Evolutionary conservation across 208 protist genomes (phyloP).

Genomic region (Porcisia hertigi): DNA sequence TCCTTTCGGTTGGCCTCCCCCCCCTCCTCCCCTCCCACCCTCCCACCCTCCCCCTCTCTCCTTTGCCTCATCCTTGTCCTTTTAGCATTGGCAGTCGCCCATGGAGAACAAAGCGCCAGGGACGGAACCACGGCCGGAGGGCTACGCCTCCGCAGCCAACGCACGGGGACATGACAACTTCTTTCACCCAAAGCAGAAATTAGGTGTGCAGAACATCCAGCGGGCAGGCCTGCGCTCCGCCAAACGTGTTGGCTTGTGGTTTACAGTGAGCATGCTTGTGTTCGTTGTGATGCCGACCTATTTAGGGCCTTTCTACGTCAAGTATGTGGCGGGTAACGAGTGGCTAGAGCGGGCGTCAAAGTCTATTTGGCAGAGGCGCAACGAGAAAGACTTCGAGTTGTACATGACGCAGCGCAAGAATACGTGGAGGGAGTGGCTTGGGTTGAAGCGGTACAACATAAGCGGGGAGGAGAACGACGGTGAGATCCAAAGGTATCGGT

Average conservation of each 20-base stretch:
- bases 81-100: background rate
- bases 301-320: constrained; percentile 69
- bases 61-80: background rate
- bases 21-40: background rate
- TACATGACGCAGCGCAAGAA: constrained; percentile 92
- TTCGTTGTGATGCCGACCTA: constrained; percentile 66
- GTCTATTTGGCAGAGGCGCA: constrained; percentile 82
- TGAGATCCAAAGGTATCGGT: constrained; percentile 76
- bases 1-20: background rate
- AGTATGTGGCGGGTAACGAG: constrained; percentile 70
- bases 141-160: constrained; percentile 52
- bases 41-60: background rate
- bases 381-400: constrained; percentile 82
- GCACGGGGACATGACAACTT: constrained; percentile 72
- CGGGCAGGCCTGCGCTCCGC: constrained; percentile 68
- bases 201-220: constrained; percentile 64
- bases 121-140: constrained; percentile 57
- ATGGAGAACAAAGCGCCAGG: constrained; percentile 88
- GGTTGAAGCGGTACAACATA: constrained; percentile 90
- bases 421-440: constrained; percentile 78
- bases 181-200: constrained; percentile 61
- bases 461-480: constrained; percentile 76
- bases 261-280: constrained; percentile 43
- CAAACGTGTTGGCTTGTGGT: constrained; percentile 51
- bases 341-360: constrained; percentile 76